Conservation (phyloP, 805 yeast species). For the Nakazawaea molendinolei region DNA sequence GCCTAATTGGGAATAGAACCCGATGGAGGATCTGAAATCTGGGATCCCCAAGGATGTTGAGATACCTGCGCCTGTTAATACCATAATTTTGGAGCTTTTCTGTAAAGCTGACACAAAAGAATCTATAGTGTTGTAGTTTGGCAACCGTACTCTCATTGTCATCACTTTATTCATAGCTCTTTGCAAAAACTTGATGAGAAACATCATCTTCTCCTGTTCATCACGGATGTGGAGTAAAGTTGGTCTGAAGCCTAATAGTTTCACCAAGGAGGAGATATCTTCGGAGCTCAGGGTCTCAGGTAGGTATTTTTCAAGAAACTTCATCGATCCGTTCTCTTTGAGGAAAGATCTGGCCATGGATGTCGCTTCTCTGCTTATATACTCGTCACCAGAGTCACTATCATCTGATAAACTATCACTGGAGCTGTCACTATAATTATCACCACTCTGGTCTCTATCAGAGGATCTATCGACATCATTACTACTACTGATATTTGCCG, state of each 20-base stretch:
- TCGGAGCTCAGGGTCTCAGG: constrained; percentile 54
- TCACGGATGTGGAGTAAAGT: constrained; percentile 18
- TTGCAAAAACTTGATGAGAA: constrained; percentile 46
- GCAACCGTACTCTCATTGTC: constrained; percentile 47
- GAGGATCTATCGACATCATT: no score
- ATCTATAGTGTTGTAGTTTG: constrained; percentile 48
- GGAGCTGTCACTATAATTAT: no score
- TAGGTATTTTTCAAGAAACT: constrained; percentile 54
- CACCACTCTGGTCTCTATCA: no score
- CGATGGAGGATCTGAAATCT: constrained; percentile 72
- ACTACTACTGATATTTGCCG: no score
- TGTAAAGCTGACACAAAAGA: constrained; percentile 48
- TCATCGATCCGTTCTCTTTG: constrained; percentile 51
- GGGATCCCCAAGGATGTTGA: constrained; percentile 91
- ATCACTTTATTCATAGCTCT: constrained; percentile 60
- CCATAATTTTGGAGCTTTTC: constrained; percentile 56
- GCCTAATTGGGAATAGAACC: constrained; percentile 66
- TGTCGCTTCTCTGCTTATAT: constrained; percentile 32
- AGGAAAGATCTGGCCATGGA: constrained; percentile 44
- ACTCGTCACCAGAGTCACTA: constrained; percentile 1
- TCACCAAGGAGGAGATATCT: constrained; percentile 49
- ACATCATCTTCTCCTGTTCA: constrained; percentile 38
- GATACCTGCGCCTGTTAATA: constrained; percentile 90
- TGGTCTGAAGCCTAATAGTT: constrained; percentile 52
- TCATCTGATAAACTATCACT: constrained; percentile 9